Base-by-base conservation (phyloP, 345 rosid genomes). In the Aquilaria malaccensis region DNA sequence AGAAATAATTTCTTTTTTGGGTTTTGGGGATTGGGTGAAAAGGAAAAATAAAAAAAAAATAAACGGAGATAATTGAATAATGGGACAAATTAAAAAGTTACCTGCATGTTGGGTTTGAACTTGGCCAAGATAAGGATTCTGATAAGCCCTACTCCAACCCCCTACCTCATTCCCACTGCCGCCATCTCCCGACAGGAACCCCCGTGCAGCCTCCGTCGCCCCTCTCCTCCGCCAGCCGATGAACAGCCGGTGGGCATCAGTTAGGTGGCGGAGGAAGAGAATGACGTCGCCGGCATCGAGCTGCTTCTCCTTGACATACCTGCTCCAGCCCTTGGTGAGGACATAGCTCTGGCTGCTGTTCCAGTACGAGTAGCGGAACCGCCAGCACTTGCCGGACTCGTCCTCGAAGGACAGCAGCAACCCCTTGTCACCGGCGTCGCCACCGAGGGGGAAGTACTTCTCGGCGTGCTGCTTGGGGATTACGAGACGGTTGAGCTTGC, bases 401-500 rank as follows among this genome's bases (percentile, higher is more conserved):
- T 90, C 97, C 63, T 90, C 97, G 52, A 90, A 90, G 62, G 87
- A 76, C 61, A 90, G 85, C 11, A 82, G 51, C 61, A 80, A n/a
- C 10, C 85, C 80, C 46, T 80, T 82, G 9, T 75, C 88, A 11
- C 66, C 82, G 2, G 84, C 70, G 69, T 73, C 79, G 15, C 72
- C 73, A 6, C 82, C 73, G 45, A 84, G 76, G 0, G 96, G 94
- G 68, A 89, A 89, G 78, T 84, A 81, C 69, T 81, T 87, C 81
- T 89, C 95, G 0, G 97, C 97, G 66, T 90, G 86, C 30, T 90
- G 97, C 65, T 90, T 90, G 41, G 97, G 97, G 49, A 90, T 90
- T 7, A 90, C 97, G 2, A 90, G 76, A 50, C 97, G 85, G 81
- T 90, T 90, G 14, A 90, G 93, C 74, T 90, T 87, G 1, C 97